Conservation (phyloP, 2,329 filamentous ascomycete species). For the Cladosporium sp. region DNA sequence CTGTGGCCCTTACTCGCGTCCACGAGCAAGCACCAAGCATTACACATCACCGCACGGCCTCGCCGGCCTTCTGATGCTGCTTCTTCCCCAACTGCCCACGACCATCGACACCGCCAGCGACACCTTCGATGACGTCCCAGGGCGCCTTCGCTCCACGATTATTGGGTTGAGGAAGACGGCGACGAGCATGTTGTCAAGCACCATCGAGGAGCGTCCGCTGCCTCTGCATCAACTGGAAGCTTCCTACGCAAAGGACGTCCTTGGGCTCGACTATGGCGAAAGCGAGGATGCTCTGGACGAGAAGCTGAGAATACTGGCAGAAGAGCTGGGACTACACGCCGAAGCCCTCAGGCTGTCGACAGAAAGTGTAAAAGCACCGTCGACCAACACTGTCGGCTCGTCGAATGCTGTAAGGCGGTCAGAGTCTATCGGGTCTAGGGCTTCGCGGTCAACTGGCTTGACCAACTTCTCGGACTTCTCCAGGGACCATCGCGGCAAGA, state of each 20-base stretch:
- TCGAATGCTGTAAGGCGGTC: constrained; percentile 23
- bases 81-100: background rate
- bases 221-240: constrained; percentile 4
- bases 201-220: constrained; percentile 8
- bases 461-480: constrained; percentile 31
- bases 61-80: background rate
- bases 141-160: constrained; percentile 3
- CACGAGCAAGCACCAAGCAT: background rate
- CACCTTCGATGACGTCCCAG: constrained; percentile 11
- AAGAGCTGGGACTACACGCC: constrained; percentile 24
- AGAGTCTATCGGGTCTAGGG: constrained; percentile 28
- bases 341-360: constrained; percentile 9
- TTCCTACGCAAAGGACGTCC: constrained; percentile 27
- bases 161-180: constrained; percentile 4
- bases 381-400: constrained; percentile 17
- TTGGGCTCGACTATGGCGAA: constrained; percentile 25
- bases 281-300: constrained; percentile 29
- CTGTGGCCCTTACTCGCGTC: constrained; percentile 4
- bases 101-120: background rate
- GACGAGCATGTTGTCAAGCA: constrained; percentile 9
- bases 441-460: constrained; percentile 32
- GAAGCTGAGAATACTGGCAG: constrained; percentile 23
- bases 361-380: constrained; percentile 10
- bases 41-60: background rate
- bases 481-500: constrained; percentile 20